Base-by-base conservation (phyloP, 495 filamentous ascomycete species). In the Xylaria venustula region DNA sequence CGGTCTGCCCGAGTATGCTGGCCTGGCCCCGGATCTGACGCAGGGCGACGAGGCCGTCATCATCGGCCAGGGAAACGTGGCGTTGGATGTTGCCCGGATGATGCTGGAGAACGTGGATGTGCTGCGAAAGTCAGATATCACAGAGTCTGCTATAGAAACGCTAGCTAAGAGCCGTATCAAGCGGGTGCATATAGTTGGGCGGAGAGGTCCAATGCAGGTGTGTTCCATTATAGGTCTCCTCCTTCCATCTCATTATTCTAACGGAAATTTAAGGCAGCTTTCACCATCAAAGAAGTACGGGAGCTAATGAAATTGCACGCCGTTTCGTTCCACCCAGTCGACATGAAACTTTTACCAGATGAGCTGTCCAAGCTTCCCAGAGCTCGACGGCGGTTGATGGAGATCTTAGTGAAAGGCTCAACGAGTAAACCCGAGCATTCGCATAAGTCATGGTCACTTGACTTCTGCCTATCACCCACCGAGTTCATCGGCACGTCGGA, bases 61-160 rank as follows among this genome's bases (percentile, higher is more conserved):
- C 41, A 87, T 98, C 59, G 94, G 94, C 1, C 92, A 98, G 68
- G 94, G 94, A 0, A 98, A 98, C 72, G 94, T 98, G 11, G 94
- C 95, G 1, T 75, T 98, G 20, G 94, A 98, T 73, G 92, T 98
- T 6, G 92, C 93, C 2, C 81, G 94, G 28, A 96, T 96, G 60
- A 78, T 98, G 8, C 76, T 98, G 17, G 85, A 86, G 26, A 81
- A 86, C 49, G 79, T 93, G 5, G 83, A 93, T 65, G 74, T 78
- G 17, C 77, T 98, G 28, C 78, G 85, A 7, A 88, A 87, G 51
- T 96, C 94, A 0, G 94, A 98, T 68, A 97, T 98, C 42, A 85
- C 91, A 1, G 89, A 89, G 48, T 80, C 91, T 64, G 93, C 94
- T 3, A 71, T 98, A 28, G 88, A 91, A 42, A 80, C 83, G 2